Percentiles rank a stretch among this genome's conserved stretches.
phyloP scores from a whole-genome alignment of 2,329 filamentous ascomycete genomes.

The Pseudofabraea citricarpa region DNA sequence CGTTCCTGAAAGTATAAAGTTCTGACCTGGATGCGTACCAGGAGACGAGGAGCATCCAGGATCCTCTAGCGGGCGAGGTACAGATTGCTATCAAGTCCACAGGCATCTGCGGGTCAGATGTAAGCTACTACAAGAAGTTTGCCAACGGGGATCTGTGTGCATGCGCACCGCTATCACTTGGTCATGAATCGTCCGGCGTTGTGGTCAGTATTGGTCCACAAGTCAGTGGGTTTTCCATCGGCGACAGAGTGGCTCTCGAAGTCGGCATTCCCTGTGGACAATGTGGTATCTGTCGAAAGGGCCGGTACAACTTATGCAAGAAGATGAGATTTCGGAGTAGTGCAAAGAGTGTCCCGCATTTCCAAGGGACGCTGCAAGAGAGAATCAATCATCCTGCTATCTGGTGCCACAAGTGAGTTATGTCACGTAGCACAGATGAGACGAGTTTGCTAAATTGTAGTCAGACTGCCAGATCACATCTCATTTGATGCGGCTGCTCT shows the following conservation, averaged over 20 bases:
- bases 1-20: background rate
- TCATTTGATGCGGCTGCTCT: conserved; percentile 56
- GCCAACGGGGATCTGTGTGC: conserved; percentile 67
- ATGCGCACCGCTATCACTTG: conserved; percentile 58
- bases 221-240: conserved; percentile 46
- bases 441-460: conserved; percentile 3
- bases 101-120: conserved; percentile 66
- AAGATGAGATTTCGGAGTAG: conserved; percentile 58
- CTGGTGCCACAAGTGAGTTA: conserved; percentile 56
- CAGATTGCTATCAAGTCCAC: conserved; percentile 62
- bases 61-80: conserved; percentile 44
- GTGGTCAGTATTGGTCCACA: conserved; percentile 50
- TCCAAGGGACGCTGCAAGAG: conserved; percentile 58
- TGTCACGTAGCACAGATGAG: background rate
- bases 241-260: conserved; percentile 67
- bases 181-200: conserved; percentile 58
- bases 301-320: conserved; percentile 65
- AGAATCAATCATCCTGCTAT: conserved; percentile 56
- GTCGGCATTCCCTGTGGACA: conserved; percentile 87
- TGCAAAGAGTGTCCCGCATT: conserved; percentile 59
- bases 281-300: conserved; percentile 86
- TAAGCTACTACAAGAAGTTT: conserved; percentile 69
- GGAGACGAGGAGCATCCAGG: conserved; percentile 43
- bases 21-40: conserved; percentile 22
- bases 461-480: conserved; percentile 51